phyloP scores from a whole-genome alignment of 805 yeast genomes.

The Schwanniomyces pseudopolymorphus region DNA sequence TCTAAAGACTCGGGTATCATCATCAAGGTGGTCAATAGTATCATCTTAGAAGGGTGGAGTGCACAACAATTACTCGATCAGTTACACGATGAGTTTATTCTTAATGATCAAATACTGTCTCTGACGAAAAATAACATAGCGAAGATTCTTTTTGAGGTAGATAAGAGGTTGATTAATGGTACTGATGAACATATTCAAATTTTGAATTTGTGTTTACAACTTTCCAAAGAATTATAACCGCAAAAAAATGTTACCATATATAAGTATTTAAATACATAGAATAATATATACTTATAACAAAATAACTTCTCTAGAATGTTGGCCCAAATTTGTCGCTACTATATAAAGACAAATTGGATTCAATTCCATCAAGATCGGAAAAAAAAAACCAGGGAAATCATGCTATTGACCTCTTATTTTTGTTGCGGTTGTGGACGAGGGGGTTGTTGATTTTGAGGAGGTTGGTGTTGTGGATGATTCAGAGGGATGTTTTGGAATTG shows the following conservation, averaged over 20 bases:
- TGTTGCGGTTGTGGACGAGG: neutral
- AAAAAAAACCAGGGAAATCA: no score
- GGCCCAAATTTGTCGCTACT: neutral
- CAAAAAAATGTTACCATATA: neutral
- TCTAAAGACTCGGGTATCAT: constrained; percentile 29
- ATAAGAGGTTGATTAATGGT: constrained; percentile 74
- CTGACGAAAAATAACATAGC: constrained; percentile 66
- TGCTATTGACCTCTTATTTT: neutral
- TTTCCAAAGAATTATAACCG: constrained; percentile 20
- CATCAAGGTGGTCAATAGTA: constrained; percentile 45
- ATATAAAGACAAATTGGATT: no score
- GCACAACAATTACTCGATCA: constrained; percentile 71
- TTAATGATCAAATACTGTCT: constrained; percentile 50
- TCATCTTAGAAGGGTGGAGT: constrained; percentile 72
- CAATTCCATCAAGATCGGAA: no score
- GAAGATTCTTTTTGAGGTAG: constrained; percentile 67
- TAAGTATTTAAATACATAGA: neutral
- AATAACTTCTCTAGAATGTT: neutral
- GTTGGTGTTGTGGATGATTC: constrained; percentile 7
- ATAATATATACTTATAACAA: neutral
- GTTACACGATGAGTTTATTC: constrained; percentile 64
- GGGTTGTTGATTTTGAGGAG: constrained; percentile 2
- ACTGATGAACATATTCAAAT: constrained; percentile 86
- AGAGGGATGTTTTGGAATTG: constrained; percentile 14
- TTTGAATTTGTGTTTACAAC: constrained; percentile 53